Evolutionary conservation across 148 eudicot species (phyloP).

Genomic region (Beta vulgaris): DNA sequence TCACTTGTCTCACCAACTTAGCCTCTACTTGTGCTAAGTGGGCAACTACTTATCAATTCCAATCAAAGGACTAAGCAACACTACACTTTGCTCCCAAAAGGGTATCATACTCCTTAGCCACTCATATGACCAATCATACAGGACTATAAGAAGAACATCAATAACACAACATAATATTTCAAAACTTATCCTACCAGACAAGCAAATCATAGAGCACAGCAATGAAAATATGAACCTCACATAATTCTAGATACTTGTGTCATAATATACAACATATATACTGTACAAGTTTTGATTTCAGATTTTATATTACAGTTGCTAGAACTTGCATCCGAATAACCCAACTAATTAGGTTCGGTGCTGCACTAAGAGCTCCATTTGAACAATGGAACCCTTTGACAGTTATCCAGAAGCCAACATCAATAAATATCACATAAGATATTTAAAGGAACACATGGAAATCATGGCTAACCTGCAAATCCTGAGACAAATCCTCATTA

Average conservation of each 20-base stretch:
- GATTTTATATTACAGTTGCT: conserved; percentile 23
- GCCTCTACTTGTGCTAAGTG: conserved; percentile 4
- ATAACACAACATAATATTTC: neutral
- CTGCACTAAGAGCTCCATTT: conserved; percentile 11
- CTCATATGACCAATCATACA: neutral
- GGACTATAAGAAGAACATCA: neutral
- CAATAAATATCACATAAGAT: conserved; percentile 4
- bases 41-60: neutral
- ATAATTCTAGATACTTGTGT: conserved; percentile 10
- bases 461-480: conserved; percentile 48
- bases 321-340: conserved; percentile 20
- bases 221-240: neutral
- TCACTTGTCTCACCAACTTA: neutral
- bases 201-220: neutral
- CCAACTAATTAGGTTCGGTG: conserved; percentile 18
- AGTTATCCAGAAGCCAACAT: conserved; percentile 17
- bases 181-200: neutral
- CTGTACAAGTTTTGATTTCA: conserved; percentile 28
- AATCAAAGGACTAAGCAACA: neutral
- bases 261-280: conserved; percentile 22
- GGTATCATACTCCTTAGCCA: neutral
- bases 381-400: conserved; percentile 1
- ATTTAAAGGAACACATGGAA: conserved; percentile 51
- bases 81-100: neutral
- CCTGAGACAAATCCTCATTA: conserved; percentile 24